Percentiles rank a stretch among this genome's conserved stretches.
Conservation (phyloP, 2,329 filamentous ascomycete species). For the Fusarium sp. region DNA sequence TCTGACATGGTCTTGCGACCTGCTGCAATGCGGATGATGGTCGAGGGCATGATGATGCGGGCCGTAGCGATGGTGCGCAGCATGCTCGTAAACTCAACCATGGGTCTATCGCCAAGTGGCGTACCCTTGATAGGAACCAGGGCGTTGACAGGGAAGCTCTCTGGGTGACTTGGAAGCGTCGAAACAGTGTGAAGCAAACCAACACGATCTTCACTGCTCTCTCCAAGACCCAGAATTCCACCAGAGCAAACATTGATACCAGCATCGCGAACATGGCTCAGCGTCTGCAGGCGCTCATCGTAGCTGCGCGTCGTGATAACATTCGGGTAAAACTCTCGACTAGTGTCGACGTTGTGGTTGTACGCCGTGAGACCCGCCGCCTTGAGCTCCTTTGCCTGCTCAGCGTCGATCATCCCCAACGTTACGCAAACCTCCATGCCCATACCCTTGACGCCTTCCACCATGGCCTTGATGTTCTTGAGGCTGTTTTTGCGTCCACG, state of each 20-base stretch:
- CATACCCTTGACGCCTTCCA: slow-evolving; percentile 80
- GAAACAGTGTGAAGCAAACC: slow-evolving; percentile 85
- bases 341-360: slow-evolving; percentile 95
- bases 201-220: slow-evolving; percentile 81
- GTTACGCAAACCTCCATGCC: slow-evolving; percentile 96
- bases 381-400: slow-evolving; percentile 84
- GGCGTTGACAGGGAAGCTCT: slow-evolving; percentile 92
- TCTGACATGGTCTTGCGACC: slow-evolving; percentile 86
- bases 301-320: slow-evolving; percentile 89
- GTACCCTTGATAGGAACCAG: slow-evolving; percentile 92
- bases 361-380: slow-evolving; percentile 88
- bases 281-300: slow-evolving; percentile 84
- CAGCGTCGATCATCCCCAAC: slow-evolving; percentile 87
- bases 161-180: slow-evolving; percentile 83
- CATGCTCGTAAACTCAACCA: slow-evolving; percentile 80
- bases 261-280: slow-evolving; percentile 83
- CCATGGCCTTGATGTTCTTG: slow-evolving; percentile 87
- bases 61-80: slow-evolving; percentile 87
- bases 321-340: slow-evolving; percentile 85
- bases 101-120: slow-evolving; percentile 78
- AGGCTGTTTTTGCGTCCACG: slow-evolving; percentile 85
- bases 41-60: slow-evolving; percentile 82
- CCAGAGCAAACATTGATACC: slow-evolving; percentile 92
- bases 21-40: slow-evolving; percentile 88
- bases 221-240: slow-evolving; percentile 86